These are phyloP conservation scores for Oryza brachyantha DNA, from an alignment of 176 grass and related monocot genomes.

Conservation along the genomic window DNA sequence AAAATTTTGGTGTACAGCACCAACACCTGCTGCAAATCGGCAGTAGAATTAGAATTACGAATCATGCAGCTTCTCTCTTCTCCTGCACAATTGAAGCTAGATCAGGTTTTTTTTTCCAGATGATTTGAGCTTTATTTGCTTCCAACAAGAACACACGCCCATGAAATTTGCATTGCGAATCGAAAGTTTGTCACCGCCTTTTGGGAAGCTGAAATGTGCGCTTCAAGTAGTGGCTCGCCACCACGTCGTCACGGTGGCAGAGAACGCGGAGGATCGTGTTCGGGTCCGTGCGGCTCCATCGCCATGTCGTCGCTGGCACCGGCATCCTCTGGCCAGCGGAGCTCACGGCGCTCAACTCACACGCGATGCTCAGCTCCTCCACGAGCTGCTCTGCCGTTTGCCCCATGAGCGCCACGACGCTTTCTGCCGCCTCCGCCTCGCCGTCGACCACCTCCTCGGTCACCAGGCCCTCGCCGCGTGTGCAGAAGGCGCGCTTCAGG, in stretches of 20 bases:
- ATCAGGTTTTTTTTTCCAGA: background rate
- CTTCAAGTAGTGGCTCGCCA: constrained; percentile 63
- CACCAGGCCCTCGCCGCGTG: constrained; percentile 55
- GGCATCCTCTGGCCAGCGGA: constrained; percentile 16
- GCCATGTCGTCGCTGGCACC: constrained; percentile 45
- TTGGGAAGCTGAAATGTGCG: constrained; percentile 61
- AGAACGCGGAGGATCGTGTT: constrained; percentile 64
- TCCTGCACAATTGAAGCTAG: background rate
- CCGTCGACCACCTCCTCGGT: constrained; percentile 52
- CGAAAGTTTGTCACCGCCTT: constrained; percentile 40
- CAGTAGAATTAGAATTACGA: background rate
- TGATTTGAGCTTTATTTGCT: background rate
- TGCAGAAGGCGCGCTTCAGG: constrained; percentile 65
- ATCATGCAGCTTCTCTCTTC: background rate
- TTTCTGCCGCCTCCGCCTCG: constrained; percentile 43
- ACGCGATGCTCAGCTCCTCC: constrained; percentile 48
- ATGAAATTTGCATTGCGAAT: constrained; percentile 6
- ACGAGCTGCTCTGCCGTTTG: constrained; percentile 52
- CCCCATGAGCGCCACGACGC: constrained; percentile 55
- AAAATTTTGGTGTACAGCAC: no score
- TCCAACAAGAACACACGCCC: background rate
- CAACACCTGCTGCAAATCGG: background rate
- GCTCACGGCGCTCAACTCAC: constrained; percentile 8
- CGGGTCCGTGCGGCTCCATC: constrained; percentile 52
- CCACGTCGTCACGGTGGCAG: constrained; percentile 58